Evolutionary conservation across 1,284 basidiomycete species (phyloP).

Genomic region (Violaceomyces palustris): DNA sequence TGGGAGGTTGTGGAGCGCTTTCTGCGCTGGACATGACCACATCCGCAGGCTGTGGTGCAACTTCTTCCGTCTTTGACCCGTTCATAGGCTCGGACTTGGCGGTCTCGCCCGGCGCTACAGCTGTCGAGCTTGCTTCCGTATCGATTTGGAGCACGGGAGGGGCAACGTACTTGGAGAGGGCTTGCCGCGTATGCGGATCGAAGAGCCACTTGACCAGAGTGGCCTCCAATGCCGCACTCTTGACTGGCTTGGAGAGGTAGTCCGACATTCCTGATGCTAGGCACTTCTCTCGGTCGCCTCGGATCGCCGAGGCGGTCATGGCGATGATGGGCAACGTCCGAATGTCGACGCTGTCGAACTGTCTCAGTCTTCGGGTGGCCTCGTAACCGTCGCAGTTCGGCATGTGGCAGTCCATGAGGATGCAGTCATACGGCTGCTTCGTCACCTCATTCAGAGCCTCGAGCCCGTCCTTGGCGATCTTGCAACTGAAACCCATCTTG

Average conservation of each 20-base stretch:
- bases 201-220: slow-evolving; percentile 45
- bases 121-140: too few relatives aligned
- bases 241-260: slow-evolving; percentile 48
- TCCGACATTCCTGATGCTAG: slow-evolving; percentile 45
- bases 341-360: slow-evolving; percentile 33
- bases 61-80: too few relatives aligned
- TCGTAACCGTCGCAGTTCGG: slow-evolving; percentile 47
- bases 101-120: too few relatives aligned
- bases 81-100: too few relatives aligned
- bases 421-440: slow-evolving; percentile 39
- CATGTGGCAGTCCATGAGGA: slow-evolving; percentile 43
- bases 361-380: slow-evolving; percentile 36
- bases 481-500: slow-evolving; percentile 50
- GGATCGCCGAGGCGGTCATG: slow-evolving; percentile 45
- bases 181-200: slow-evolving; percentile 36
- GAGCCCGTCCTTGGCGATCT: slow-evolving; percentile 44
- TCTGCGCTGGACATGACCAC: too few relatives aligned
- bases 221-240: slow-evolving; percentile 36
- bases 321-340: slow-evolving; percentile 45
- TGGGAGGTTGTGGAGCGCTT: too few relatives aligned
- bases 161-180: slow-evolving; percentile 30
- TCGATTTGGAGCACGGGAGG: slow-evolving; percentile 12
- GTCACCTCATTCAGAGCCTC: slow-evolving; percentile 36
- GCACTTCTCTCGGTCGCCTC: slow-evolving; percentile 47
- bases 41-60: too few relatives aligned